Evolutionary conservation across 1,284 basidiomycete genomes (phyloP).

Genomic region (Tremellales sp.): DNA sequence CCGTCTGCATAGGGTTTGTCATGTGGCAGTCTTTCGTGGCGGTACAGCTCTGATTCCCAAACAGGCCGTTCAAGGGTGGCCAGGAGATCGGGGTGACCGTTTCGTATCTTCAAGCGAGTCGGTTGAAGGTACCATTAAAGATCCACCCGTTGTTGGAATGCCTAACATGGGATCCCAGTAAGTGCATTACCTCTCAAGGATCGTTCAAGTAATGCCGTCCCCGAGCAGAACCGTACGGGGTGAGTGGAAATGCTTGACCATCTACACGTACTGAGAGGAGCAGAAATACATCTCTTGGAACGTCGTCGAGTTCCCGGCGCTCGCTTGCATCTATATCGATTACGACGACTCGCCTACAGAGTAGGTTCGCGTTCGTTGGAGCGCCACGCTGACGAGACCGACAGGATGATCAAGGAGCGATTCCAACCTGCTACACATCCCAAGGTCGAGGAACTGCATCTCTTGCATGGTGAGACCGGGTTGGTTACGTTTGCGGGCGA

Average conservation of each 20-base stretch:
- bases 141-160: slow-evolving; percentile 24
- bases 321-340: slow-evolving; percentile 26
- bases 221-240: slow-evolving; percentile 23
- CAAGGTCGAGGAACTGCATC: slow-evolving; percentile 25
- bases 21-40: neutral
- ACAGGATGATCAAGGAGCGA: slow-evolving; percentile 23
- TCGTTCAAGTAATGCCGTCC: neutral
- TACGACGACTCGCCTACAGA: slow-evolving; percentile 25
- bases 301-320: slow-evolving; percentile 23
- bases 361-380: neutral
- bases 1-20: slow-evolving; percentile 22
- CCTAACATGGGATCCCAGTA: slow-evolving; percentile 27
- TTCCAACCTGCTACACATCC: slow-evolving; percentile 27
- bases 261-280: neutral
- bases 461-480: slow-evolving; percentile 22
- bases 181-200: slow-evolving; percentile 4
- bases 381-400: neutral
- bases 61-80: slow-evolving; percentile 27
- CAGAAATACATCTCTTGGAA: slow-evolving; percentile 32
- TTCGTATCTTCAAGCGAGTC: slow-evolving; percentile 21
- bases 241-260: slow-evolving; percentile 7
- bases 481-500: slow-evolving; percentile 2
- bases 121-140: slow-evolving; percentile 12
- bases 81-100: slow-evolving; percentile 20
- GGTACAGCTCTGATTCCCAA: neutral